Evolutionary conservation across 139 green algal species (phyloP).

Genomic region (Micromonas pusilla): DNA sequence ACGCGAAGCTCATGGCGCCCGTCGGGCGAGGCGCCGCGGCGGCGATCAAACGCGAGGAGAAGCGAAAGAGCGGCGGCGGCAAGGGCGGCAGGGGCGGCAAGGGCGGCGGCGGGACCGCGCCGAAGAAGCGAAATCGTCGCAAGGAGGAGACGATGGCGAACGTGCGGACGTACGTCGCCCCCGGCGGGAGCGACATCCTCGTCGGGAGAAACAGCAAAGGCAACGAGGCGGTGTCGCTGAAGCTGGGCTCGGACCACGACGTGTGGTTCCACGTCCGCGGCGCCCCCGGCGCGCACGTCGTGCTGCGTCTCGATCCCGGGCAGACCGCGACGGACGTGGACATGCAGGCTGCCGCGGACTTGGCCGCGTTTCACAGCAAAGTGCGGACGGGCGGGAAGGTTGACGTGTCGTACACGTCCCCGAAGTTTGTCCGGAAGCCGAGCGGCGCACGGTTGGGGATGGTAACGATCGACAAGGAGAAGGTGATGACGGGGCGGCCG

Average conservation of each 20-base stretch:
- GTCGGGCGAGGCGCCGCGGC: background rate
- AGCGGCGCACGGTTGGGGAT: slow-evolving; percentile 15
- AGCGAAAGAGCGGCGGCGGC: background rate
- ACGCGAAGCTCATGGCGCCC: slow-evolving; percentile 2
- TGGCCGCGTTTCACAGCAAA: slow-evolving; percentile 21
- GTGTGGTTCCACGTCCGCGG: slow-evolving; percentile 30
- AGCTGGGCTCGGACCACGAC: background rate
- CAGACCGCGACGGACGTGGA: background rate
- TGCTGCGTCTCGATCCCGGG: slow-evolving; percentile 16
- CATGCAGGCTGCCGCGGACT: slow-evolving; percentile 8
- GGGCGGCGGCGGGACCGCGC: background rate
- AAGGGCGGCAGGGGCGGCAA: background rate
- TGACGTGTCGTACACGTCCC: slow-evolving; percentile 9
- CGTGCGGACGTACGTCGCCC: slow-evolving; percentile 11
- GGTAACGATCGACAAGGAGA: slow-evolving; percentile 20
- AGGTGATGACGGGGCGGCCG: background rate
- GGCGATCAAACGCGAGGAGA: background rate
- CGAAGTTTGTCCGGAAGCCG: slow-evolving; percentile 20
- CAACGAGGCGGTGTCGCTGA: slow-evolving; percentile 19
- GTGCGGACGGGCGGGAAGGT: slow-evolving; percentile 9
- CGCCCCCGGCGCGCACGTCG: slow-evolving; percentile 18
- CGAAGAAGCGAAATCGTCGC: background rate
- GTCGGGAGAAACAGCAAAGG: slow-evolving; percentile 9
- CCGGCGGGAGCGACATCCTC: background rate
- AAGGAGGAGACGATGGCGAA: background rate